Base-by-base conservation (phyloP, 768 basidiomycete species). In the Tephrocybe sp. region DNA sequence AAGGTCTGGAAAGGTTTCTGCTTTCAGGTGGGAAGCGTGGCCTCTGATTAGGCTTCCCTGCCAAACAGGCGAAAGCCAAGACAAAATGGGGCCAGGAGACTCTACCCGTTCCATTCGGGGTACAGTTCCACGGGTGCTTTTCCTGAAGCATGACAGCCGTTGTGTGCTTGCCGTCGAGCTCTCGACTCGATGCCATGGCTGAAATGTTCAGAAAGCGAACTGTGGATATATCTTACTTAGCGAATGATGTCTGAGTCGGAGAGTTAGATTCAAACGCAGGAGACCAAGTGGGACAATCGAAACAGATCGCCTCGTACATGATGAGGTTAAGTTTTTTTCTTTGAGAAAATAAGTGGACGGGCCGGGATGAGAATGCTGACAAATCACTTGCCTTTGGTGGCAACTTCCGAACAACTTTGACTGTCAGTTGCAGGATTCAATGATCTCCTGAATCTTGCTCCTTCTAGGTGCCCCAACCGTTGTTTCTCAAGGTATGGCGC, bases 91-190 rank as follows among this genome's bases (percentile, higher is more conserved):
- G 9, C 44, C 34, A 16, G 50, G 38, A 29, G 15, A 31, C n/a
- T 44, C 16, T 37, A 44, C 39, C 59, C 59, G 59, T 42, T 38
- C 41, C 24, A 50, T 58, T 60, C 59, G 59, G 59, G 45, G n/a
- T 30, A 44, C 21, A 10, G 21, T 23, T 39, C 22, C 15, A 12
- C 4, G 27, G n/a, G n/a, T n/a, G n/a, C n/a, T n/a, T n/a, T 23
- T 13, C 19, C 37, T 29, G 48, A 49, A 43, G 48, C 42, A 43
- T 25, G 38, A 18, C 24, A 48, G 16, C 36, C 16, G 25, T 19
- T 34, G 12, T 33, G 36, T 29, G 13, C 15, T 34, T n/a, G 24
- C 21, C 22, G 27, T 39, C 24, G 15, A 19, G 36, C 22, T 11
- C 21, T 18, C 37, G 18, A 38, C 10, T 2, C 18, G 19, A 18